Percentiles rank a stretch among this genome's conserved stretches.
Evolutionary conservation across 192 early-diverging fungal species (phyloP).

Genomic region (Spinellus fusiger): DNA sequence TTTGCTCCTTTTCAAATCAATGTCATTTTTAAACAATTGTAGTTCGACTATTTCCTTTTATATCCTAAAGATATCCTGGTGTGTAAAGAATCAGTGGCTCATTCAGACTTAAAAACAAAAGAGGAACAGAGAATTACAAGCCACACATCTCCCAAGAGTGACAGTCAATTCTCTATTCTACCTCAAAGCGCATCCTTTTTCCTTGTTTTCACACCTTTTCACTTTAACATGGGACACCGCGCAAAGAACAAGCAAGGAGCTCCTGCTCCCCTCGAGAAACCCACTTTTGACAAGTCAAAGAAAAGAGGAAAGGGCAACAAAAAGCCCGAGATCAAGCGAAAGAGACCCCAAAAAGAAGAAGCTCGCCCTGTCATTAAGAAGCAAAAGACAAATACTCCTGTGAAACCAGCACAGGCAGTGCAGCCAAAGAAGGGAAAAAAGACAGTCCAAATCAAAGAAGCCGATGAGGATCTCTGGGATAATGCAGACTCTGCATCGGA

Average conservation of each 20-base stretch:
- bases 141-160: no score
- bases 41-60: no score
- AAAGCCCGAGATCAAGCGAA: constrained; percentile 5
- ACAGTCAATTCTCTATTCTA: no score
- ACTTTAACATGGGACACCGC: constrained; percentile 22
- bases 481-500: constrained; percentile 35
- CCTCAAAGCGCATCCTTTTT: no score
- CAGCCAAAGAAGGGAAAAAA: constrained; percentile 11
- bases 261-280: constrained; percentile 26
- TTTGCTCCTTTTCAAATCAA: no score
- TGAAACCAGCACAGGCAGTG: constrained; percentile 8
- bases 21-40: no score
- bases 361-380: constrained; percentile 24
- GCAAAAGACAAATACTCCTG: constrained; percentile 12
- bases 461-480: constrained; percentile 20
- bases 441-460: background rate
- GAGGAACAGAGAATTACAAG: no score
- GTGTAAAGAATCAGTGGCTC: no score
- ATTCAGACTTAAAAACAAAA: no score
- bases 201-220: background rate
- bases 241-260: constrained; percentile 31
- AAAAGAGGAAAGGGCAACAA: constrained; percentile 5
- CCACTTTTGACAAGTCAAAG: background rate
- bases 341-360: background rate
- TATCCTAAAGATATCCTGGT: no score